Evolutionary conservation across 306 rosid species (phyloP).

Genomic region (Malus sylvestris): DNA sequence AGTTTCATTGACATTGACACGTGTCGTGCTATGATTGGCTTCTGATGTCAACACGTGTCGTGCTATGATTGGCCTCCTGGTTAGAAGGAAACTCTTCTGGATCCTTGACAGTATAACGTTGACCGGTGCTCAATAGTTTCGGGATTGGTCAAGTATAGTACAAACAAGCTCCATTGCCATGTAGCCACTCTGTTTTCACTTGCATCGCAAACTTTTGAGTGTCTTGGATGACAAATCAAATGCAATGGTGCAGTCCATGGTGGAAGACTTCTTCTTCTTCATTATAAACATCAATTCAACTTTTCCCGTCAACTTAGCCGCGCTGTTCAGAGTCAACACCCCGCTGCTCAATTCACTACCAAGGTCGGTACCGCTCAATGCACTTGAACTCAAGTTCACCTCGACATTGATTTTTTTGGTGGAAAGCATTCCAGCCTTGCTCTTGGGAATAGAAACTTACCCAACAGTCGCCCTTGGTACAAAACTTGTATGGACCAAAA

Average conservation of each 20-base stretch:
- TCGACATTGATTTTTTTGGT: background rate
- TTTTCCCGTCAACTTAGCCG: background rate
- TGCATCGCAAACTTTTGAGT: background rate
- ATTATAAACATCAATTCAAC: slow-evolving; percentile 10
- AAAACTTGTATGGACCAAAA: slow-evolving; percentile 4
- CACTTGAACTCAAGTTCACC: background rate
- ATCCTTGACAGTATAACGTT: too few species aligned
- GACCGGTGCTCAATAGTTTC: too few species aligned
- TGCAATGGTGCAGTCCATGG: background rate
- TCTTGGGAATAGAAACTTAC: background rate
- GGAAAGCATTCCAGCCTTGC: background rate
- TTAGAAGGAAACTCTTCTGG: too few species aligned
- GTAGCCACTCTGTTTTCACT: background rate
- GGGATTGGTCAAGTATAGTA: too few species aligned
- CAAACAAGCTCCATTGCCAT: too few species aligned
- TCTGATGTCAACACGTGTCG: too few species aligned
- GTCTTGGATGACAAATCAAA: background rate
- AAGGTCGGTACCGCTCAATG: background rate
- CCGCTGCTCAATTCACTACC: background rate
- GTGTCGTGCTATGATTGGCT: too few species aligned
- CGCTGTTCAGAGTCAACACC: background rate
- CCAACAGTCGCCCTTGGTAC: background rate
- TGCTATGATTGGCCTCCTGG: too few species aligned
- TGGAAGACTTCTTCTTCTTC: slow-evolving; percentile 8
- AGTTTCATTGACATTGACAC: too few species aligned